phyloP scores from a whole-genome alignment of 805 yeast genomes.

The Metschnikowia matae region DNA sequence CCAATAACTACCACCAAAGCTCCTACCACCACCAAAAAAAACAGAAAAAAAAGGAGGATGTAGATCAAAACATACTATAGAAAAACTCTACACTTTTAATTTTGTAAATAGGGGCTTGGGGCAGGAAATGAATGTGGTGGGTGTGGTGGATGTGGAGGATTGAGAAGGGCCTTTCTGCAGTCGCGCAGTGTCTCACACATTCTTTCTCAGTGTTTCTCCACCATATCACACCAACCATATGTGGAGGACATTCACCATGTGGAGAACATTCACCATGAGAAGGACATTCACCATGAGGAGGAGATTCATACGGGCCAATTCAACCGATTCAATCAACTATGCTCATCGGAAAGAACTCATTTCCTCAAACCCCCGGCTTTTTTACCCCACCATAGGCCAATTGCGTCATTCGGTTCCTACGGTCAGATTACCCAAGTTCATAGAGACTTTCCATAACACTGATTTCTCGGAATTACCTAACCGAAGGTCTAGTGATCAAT shows the following conservation, averaged over 20 bases:
- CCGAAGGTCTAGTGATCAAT: conserved; percentile 4
- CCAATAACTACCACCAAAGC: too few species aligned
- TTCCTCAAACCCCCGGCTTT: conserved; percentile 7
- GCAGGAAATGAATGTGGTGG: too few species aligned
- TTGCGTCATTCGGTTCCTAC: conserved; percentile 4
- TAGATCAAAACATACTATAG: too few species aligned
- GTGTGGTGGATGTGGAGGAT: too few species aligned
- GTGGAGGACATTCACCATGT: not conserved
- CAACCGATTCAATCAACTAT: conserved; percentile 8
- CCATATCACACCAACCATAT: not conserved
- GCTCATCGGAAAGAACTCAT: conserved; percentile 13
- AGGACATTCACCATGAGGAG: not conserved
- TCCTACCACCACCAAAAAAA: too few species aligned
- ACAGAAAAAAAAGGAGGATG: too few species aligned
- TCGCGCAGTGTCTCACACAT: not conserved
- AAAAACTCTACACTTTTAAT: too few species aligned
- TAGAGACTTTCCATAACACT: conserved; percentile 22
- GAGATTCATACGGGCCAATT: not conserved
- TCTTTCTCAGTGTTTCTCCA: not conserved
- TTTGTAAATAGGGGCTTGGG: too few species aligned
- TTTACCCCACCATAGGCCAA: conserved; percentile 13
- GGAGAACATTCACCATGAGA: not conserved
- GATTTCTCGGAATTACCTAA: conserved; percentile 16
- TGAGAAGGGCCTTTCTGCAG: too few species aligned
- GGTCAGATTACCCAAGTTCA: conserved; percentile 39